A percentile compares a stretch with the other conserved stretches of the same genome.
Evolutionary conservation across 352 stramenopile species (phyloP).

Genomic region (Paralagenidium karlingii): DNA sequence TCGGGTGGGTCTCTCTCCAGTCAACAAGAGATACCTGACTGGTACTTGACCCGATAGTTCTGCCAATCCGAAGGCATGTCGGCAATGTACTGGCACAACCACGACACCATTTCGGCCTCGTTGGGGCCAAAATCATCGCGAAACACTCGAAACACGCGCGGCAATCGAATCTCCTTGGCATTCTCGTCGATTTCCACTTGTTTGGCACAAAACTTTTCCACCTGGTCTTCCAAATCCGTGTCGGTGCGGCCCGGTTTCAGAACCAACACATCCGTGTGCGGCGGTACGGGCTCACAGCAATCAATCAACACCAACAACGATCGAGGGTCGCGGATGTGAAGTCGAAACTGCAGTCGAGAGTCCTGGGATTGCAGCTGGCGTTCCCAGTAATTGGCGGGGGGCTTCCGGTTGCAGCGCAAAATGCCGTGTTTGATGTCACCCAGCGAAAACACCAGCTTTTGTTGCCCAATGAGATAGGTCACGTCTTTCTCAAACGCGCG

Average conservation of each 20-base stretch:
- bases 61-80: conserved; percentile 50
- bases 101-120: conserved; percentile 76
- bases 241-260: conserved; percentile 70
- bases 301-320: conserved; percentile 75
- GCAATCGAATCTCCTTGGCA: conserved; percentile 43
- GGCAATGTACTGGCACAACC: conserved; percentile 77
- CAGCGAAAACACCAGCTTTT: conserved; percentile 52
- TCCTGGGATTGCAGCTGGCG: conserved; percentile 71
- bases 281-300: conserved; percentile 45
- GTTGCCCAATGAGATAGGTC: conserved; percentile 53
- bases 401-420: conserved; percentile 79
- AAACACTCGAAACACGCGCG: conserved; percentile 70
- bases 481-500: conserved; percentile 77
- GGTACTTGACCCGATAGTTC: conserved; percentile 68
- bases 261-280: conserved; percentile 48
- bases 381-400: conserved; percentile 79
- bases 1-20: neutral
- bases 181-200: conserved; percentile 48
- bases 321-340: conserved; percentile 77
- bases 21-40: conserved; percentile 18
- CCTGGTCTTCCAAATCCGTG: conserved; percentile 75
- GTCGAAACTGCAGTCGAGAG: conserved; percentile 68
- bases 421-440: conserved; percentile 83
- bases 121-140: conserved; percentile 78
- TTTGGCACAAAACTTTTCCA: conserved; percentile 58